A percentile compares a stretch with the other conserved stretches of the same genome.
These are phyloP conservation scores for Diplodia corticola DNA, from an alignment of 2,329 filamentous ascomycete genomes.

Conservation along the genomic window DNA sequence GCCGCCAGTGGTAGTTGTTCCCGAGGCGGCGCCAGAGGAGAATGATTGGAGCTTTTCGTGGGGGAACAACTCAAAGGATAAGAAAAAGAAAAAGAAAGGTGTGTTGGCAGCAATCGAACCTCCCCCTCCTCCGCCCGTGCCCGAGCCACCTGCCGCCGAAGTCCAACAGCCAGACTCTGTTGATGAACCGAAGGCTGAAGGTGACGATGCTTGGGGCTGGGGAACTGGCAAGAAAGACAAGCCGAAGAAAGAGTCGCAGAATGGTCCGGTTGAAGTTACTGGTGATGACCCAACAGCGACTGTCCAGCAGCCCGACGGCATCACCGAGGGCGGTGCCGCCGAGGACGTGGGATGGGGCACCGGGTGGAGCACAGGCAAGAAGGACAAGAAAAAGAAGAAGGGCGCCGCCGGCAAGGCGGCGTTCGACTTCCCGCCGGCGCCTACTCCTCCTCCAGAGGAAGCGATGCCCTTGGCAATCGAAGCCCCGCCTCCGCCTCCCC, in stretches of 20 bases:
- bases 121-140: constrained; percentile 16
- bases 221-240: constrained; percentile 28
- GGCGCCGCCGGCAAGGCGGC: background rate
- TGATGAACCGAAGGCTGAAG: constrained; percentile 15
- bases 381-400: constrained; percentile 24
- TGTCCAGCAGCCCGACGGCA: constrained; percentile 21
- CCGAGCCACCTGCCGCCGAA: constrained; percentile 37
- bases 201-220: constrained; percentile 22
- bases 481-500: background rate
- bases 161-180: constrained; percentile 25
- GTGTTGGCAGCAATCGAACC: constrained; percentile 30
- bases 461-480: background rate
- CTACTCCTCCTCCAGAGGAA: constrained; percentile 20
- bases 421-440: constrained; percentile 15
- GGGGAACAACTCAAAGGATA: constrained; percentile 32
- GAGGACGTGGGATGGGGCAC: constrained; percentile 10
- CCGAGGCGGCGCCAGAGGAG: background rate
- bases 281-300: constrained; percentile 3
- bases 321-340: constrained; percentile 4
- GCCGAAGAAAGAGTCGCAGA: constrained; percentile 32
- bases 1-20: background rate
- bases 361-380: constrained; percentile 14
- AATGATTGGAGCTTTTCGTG: constrained; percentile 33
- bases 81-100: constrained; percentile 41
- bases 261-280: constrained; percentile 21